Evolutionary conservation across 768 basidiomycete genomes (phyloP).

Genomic region (Podaxis sp.): DNA sequence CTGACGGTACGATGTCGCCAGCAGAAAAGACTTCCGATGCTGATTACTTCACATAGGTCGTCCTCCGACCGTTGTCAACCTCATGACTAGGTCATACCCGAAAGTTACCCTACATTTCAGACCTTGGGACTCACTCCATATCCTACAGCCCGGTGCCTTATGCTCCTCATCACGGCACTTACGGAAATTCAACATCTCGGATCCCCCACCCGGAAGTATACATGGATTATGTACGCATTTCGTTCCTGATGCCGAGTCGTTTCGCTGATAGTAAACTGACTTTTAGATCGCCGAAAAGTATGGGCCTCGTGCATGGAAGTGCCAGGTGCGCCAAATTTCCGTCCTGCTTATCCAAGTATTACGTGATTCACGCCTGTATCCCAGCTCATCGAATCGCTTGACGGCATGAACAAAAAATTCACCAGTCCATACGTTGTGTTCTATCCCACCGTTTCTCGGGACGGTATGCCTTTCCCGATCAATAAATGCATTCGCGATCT

Average conservation of each 20-base stretch:
- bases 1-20: slow-evolving; percentile 47
- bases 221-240: slow-evolving; percentile 67
- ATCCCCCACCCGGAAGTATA: slow-evolving; percentile 83
- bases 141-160: slow-evolving; percentile 39
- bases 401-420: slow-evolving; percentile 80
- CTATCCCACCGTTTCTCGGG: slow-evolving; percentile 73
- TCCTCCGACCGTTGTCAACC: slow-evolving; percentile 66
- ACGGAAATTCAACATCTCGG: slow-evolving; percentile 48
- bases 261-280: slow-evolving; percentile 17
- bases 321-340: slow-evolving; percentile 48
- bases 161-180: slow-evolving; percentile 42
- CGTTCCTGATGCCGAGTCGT: slow-evolving; percentile 5
- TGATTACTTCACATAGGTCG: slow-evolving; percentile 42
- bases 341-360: slow-evolving; percentile 14
- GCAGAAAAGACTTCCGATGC: neutral
- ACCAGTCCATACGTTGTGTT: slow-evolving; percentile 80
- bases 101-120: neutral
- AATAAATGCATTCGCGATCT: slow-evolving; percentile 78
- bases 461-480: slow-evolving; percentile 79
- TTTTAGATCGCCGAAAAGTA: slow-evolving; percentile 67
- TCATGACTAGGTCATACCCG: slow-evolving; percentile 66
- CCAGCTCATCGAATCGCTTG: slow-evolving; percentile 72
- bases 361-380: slow-evolving; percentile 16
- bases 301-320: slow-evolving; percentile 70
- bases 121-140: slow-evolving; percentile 8